These are phyloP conservation scores for Parasitella parasitica DNA, from an alignment of 371 early-diverging fungal genomes.

Conservation along the genomic window DNA sequence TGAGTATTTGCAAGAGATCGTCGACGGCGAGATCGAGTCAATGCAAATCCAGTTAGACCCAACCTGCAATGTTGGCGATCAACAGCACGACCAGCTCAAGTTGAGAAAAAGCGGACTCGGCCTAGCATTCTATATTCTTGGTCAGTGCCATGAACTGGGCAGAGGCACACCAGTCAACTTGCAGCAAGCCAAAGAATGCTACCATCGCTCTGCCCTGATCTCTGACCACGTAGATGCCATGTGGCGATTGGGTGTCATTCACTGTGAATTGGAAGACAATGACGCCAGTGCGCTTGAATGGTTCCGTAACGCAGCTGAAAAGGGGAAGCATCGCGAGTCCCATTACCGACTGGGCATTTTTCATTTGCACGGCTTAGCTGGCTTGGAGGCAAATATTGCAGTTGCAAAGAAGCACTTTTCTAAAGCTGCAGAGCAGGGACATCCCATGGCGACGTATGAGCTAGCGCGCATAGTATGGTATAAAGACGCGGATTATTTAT, in stretches of 20 bases:
- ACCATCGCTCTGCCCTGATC: slow-evolving; percentile 2
- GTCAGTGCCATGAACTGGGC: slow-evolving; percentile 26
- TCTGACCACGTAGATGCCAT: slow-evolving; percentile 24
- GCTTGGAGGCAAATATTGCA: slow-evolving; percentile 21
- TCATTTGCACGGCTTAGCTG: slow-evolving; percentile 30
- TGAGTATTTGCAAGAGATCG: not conserved
- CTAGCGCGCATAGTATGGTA: slow-evolving; percentile 32
- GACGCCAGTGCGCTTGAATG: slow-evolving; percentile 24
- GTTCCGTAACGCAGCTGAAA: slow-evolving; percentile 34
- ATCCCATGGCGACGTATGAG: slow-evolving; percentile 29
- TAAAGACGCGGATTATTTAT: slow-evolving; percentile 10
- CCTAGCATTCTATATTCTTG: slow-evolving; percentile 18
- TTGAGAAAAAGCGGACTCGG: slow-evolving; percentile 7
- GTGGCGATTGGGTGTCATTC: slow-evolving; percentile 25
- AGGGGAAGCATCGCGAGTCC: slow-evolving; percentile 25
- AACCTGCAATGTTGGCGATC: not conserved
- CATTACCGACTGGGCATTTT: slow-evolving; percentile 34
- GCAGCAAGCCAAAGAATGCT: slow-evolving; percentile 6
- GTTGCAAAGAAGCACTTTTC: slow-evolving; percentile 33
- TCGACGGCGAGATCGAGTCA: not conserved
- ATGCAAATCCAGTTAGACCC: not conserved
- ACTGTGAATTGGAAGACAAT: slow-evolving; percentile 17
- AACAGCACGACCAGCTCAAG: not conserved
- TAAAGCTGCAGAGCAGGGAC: slow-evolving; percentile 32
- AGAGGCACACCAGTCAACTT: slow-evolving; percentile 1